These are phyloP conservation scores for Mortierella sp. DNA, from an alignment of 371 early-diverging fungal species.

Conservation along the genomic window DNA sequence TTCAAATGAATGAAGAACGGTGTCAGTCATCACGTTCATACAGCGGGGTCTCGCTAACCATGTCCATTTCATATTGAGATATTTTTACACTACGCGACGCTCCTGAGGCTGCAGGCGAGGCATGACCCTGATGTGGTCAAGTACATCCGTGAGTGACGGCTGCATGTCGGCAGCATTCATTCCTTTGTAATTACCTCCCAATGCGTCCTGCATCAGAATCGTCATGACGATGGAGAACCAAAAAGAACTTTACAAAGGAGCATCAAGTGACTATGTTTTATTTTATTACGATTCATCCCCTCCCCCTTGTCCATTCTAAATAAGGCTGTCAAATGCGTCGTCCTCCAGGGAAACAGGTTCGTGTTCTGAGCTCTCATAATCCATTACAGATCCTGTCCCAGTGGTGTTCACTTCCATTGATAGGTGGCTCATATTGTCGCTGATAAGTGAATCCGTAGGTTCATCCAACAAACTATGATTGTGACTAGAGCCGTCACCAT, in stretches of 20 bases:
- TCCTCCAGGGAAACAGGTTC: conserved; percentile 7
- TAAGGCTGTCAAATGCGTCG: conserved; percentile 14
- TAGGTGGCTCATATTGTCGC: conserved; percentile 69
- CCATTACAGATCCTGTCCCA: conserved; percentile 70
- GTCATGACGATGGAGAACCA: background rate
- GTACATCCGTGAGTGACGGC: conserved; percentile 21
- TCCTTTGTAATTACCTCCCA: background rate
- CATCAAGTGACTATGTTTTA: background rate
- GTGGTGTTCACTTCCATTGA: conserved; percentile 81
- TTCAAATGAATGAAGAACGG: background rate
- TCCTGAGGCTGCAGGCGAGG: conserved; percentile 30
- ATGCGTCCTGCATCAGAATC: conserved; percentile 5
- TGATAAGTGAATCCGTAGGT: conserved; percentile 39
- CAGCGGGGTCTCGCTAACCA: no score
- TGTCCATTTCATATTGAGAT: background rate
- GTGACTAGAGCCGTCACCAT: conserved; percentile 19
- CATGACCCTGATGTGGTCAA: conserved; percentile 24
- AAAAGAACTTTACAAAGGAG: background rate
- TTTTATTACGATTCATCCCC: background rate
- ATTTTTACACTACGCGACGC: conserved; percentile 50
- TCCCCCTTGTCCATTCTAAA: conserved; percentile 1
- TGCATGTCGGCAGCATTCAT: background rate
- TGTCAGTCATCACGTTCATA: background rate
- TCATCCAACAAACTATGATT: conserved; percentile 31
- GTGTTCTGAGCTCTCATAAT: conserved; percentile 8